Evolutionary conservation across 345 rosid genomes (phyloP).

Genomic region (Salix viminalis): DNA sequence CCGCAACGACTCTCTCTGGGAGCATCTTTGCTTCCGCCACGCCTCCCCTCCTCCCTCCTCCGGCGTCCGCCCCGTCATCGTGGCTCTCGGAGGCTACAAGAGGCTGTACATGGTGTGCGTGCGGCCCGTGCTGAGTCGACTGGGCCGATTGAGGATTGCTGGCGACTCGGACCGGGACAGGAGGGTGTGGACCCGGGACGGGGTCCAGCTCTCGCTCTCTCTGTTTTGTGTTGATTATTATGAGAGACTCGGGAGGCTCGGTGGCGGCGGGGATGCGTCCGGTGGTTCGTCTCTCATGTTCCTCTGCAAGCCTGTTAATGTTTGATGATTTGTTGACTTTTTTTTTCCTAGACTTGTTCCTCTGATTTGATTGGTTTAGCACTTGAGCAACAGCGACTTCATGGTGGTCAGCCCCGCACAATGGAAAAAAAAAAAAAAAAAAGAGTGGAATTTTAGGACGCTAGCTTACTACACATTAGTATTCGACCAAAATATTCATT

Average conservation of each 20-base stretch:
- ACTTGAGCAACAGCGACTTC: too few species aligned
- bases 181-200: slow-evolving; percentile 49
- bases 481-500: too few species aligned
- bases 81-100: slow-evolving; percentile 85
- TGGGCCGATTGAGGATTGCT: slow-evolving; percentile 5
- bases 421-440: too few species aligned
- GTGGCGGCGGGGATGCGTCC: slow-evolving; percentile 36
- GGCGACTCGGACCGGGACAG: slow-evolving; percentile 14
- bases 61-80: slow-evolving; percentile 60
- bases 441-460: too few species aligned
- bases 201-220: slow-evolving; percentile 83
- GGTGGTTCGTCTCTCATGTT: slow-evolving; percentile 80
- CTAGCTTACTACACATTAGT: too few species aligned
- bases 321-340: slow-evolving; percentile 36
- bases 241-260: slow-evolving; percentile 54
- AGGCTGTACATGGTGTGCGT: slow-evolving; percentile 81
- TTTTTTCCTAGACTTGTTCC: neutral
- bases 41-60: slow-evolving; percentile 53
- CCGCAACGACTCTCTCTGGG: slow-evolving; percentile 79
- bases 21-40: slow-evolving; percentile 82
- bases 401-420: too few species aligned
- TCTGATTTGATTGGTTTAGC: neutral
- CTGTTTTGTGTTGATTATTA: slow-evolving; percentile 77
- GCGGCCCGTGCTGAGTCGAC: slow-evolving; percentile 55
- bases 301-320: slow-evolving; percentile 82